Conservation (phyloP, 768 basidiomycete genomes). For the Lentinula detonsa region DNA sequence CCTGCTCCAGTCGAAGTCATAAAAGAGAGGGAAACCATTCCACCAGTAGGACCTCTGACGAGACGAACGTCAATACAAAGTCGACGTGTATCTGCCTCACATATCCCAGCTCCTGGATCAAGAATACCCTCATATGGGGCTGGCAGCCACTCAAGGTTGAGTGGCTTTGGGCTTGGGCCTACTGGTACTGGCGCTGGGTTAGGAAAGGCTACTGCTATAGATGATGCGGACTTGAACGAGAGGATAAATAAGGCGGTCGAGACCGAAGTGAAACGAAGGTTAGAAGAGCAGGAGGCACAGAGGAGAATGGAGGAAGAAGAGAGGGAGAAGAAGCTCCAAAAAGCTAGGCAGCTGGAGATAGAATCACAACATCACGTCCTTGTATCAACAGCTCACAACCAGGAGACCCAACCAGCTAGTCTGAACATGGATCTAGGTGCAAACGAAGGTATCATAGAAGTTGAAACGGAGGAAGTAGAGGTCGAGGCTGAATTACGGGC, state of each 20-base stretch:
- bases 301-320: conserved; percentile 48
- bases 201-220: conserved; percentile 45
- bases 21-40: neutral
- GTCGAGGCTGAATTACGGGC: neutral
- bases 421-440: neutral
- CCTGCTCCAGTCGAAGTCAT: neutral
- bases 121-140: conserved; percentile 1
- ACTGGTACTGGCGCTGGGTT: conserved; percentile 56
- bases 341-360: conserved; percentile 15
- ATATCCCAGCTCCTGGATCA: neutral
- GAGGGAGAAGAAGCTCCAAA: conserved; percentile 24
- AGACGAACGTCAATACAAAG: neutral
- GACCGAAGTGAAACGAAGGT: conserved; percentile 61
- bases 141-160: neutral
- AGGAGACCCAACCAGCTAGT: neutral
- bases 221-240: neutral
- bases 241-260: conserved; percentile 1
- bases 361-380: neutral
- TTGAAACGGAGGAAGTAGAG: neutral
- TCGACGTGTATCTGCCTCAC: conserved; percentile 1
- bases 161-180: neutral
- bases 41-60: neutral
- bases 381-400: neutral
- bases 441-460: neutral
- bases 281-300: conserved; percentile 62